Base-by-base conservation (phyloP, 1,284 basidiomycete genomes). In the Malassezia globosa region DNA sequence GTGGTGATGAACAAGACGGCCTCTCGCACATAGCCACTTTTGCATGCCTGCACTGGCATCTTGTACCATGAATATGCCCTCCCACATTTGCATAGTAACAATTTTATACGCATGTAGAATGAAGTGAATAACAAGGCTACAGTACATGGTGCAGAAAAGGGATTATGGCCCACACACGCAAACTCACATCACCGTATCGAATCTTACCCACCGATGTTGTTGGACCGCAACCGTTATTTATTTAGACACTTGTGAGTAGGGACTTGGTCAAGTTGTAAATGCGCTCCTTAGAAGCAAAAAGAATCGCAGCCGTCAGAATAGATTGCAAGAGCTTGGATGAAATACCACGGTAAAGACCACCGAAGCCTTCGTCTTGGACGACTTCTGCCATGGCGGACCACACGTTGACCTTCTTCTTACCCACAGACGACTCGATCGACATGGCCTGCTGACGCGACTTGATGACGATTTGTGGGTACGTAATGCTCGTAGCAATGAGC, bases 381-480 rank as follows among this genome's bases (percentile, higher is more conserved):
- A 70, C 63, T 33, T 70, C 67, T 42, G 60, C 62, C 67, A 70
- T 70, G 37, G 66, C 67, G 31, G 56, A 61, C 64, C 60, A 65
- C 43, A 70, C 62, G 53, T 70, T 70, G 37, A 50, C 54, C 46
- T 51, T 56, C 16, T 60, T 56, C 18, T 55, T 49, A 22, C 37
- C 46, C 13, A 16, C 1, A 7, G 19, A n/a, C 11, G 21, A 5
- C 23, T 60, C 62, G 50, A 43, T 59, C 41, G 53, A 56, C 21
- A 64, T 61, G 11, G 59, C 58, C 46, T 71, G 68, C 48, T 68
- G 67, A 22, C 68, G 56, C 42, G 60, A 61, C 65, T 71, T 71
- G 57, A 71, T 63, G 10, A 71, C 66, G 41, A 71, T 69, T 53
- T 71, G 68, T 5, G 68, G 68, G 45, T 71, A 71, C 2, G 68